Conservation (phyloP, 2,329 filamentous ascomycete genomes). For the Apiospora aurea region DNA sequence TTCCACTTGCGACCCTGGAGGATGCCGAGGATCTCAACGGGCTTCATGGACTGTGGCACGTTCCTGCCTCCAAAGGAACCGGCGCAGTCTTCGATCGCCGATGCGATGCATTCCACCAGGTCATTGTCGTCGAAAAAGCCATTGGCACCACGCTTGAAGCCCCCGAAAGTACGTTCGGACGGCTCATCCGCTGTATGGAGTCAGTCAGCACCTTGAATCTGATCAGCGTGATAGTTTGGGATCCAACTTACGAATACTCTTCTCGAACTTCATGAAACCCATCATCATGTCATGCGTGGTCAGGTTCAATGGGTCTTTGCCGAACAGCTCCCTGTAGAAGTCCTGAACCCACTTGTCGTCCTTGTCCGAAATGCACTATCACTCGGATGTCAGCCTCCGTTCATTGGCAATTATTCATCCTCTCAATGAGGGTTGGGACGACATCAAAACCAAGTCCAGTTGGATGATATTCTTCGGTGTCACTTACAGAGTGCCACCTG, state of each 20-base stretch:
- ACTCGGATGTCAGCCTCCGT: background rate
- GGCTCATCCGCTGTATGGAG: conserved; percentile 63
- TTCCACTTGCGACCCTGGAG: conserved; percentile 26
- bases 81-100: conserved; percentile 52
- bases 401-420: background rate
- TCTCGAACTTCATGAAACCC: conserved; percentile 69
- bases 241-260: conserved; percentile 49
- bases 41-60: conserved; percentile 27
- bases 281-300: conserved; percentile 66
- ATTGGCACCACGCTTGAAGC: conserved; percentile 68
- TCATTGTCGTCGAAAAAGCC: conserved; percentile 80
- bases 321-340: conserved; percentile 69
- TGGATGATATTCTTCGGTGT: background rate
- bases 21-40: conserved; percentile 28
- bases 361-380: conserved; percentile 67
- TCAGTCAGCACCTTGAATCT: background rate
- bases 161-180: conserved; percentile 70
- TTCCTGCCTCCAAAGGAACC: conserved; percentile 28
- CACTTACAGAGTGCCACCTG: conserved; percentile 28
- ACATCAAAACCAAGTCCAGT: background rate
- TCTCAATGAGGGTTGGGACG: background rate
- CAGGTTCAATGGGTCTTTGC: conserved; percentile 63
- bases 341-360: conserved; percentile 84
- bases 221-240: background rate
- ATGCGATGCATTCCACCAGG: conserved; percentile 78